These are phyloP conservation scores for Xylaria sp. DNA, from an alignment of 2,329 filamentous ascomycete species.

Conservation along the genomic window DNA sequence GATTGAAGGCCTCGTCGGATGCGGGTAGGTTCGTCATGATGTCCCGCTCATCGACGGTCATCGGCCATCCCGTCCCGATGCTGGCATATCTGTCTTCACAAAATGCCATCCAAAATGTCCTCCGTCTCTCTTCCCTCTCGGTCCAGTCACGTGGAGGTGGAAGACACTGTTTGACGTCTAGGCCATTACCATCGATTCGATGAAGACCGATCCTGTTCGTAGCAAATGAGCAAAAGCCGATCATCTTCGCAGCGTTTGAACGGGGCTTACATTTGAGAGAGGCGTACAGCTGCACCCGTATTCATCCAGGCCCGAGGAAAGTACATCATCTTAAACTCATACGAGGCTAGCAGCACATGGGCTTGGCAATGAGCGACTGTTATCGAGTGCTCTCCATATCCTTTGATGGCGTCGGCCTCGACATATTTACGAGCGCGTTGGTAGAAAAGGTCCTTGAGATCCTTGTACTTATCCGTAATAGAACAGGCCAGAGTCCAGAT, in stretches of 20 bases:
- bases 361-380: slow-evolving; percentile 87
- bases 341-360: slow-evolving; percentile 81
- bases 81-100: slow-evolving; percentile 92
- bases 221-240: slow-evolving; percentile 63
- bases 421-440: slow-evolving; percentile 88
- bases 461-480: slow-evolving; percentile 81
- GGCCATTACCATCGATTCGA: slow-evolving; percentile 80
- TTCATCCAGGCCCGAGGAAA: slow-evolving; percentile 97
- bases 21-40: slow-evolving; percentile 87
- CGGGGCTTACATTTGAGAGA: slow-evolving; percentile 80
- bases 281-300: slow-evolving; percentile 80
- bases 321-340: slow-evolving; percentile 98
- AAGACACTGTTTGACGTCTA: slow-evolving; percentile 94
- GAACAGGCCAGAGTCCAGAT: slow-evolving; percentile 97
- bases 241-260: slow-evolving; percentile 42
- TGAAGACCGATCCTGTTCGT: slow-evolving; percentile 86
- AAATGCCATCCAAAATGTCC: slow-evolving; percentile 96
- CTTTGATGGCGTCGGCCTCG: slow-evolving; percentile 89
- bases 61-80: slow-evolving; percentile 97
- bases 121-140: slow-evolving; percentile 87
- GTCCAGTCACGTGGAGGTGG: slow-evolving; percentile 91
- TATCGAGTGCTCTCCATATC: slow-evolving; percentile 89
- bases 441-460: slow-evolving; percentile 89
- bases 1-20: slow-evolving; percentile 85
- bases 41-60: slow-evolving; percentile 92